Base-by-base conservation (phyloP, 331 rosid genomes). In the Quercus lobata region DNA sequence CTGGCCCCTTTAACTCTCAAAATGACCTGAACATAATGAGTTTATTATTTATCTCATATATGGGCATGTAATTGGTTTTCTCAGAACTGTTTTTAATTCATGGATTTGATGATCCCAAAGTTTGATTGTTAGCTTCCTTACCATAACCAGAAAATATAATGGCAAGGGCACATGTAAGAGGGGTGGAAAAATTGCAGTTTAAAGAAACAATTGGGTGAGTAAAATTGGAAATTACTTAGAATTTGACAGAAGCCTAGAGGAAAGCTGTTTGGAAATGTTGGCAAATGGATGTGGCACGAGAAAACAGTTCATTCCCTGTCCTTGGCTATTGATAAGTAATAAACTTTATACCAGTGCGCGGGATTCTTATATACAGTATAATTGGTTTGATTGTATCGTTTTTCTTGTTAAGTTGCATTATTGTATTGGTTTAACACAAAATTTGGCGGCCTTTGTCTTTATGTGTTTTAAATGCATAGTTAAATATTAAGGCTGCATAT, bases 101-200 rank as follows among this genome's bases (percentile, higher is more conserved):
- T 44, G 10, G 58, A 73, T 2, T 75, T 44, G 80, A 24, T 44
- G 62, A 35, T 73, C 68, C 56, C 30, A 61, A 9, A 73, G 19
- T 22, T 8, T 69, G 80, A 61, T 57, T 30, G 46, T 52, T 60
- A 71, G 68, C 57, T 75, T 82, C 66, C 52, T 72, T 72, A 27
- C 22, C 25, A 49, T 69, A 58, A 49, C 56, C 6, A 27, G 19
- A 29, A 73, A 44, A 14, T 3, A 16, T 56, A 7, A 56, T 1
- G 15, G 24, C 53, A 16, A 18, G 5, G 72, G 53, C 76, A 22
- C 68, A 16, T 57, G 58, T 74, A 71, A 71, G 11, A 60, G 54
- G 66, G 62, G 85, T 76, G 30, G 74, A 27, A 61, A 72, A 76
- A 32, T 65, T 30, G 63, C 22, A 16, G 24, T 70, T 66, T 73